Percentiles rank a stretch among this genome's conserved stretches.
phyloP scores from a whole-genome alignment of 108 stramenopile genomes.

The Hondaea fermentalgiana region DNA sequence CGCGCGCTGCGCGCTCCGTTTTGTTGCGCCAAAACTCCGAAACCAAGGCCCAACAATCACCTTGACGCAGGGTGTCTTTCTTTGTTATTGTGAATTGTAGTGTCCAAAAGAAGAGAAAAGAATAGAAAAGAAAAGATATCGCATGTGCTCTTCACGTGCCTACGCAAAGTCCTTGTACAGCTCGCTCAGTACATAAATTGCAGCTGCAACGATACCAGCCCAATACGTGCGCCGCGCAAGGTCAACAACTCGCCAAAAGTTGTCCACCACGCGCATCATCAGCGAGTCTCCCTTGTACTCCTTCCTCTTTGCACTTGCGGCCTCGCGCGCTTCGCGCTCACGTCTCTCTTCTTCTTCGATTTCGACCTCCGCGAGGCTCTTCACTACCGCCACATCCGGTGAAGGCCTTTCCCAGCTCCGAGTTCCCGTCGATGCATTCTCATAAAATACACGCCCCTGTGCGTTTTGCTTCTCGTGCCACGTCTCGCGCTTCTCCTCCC shows the following conservation, averaged over 20 bases:
- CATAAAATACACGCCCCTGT: neutral
- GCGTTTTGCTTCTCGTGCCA: neutral
- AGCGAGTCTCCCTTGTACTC: neutral
- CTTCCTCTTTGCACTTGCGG: neutral
- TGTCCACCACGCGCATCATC: neutral
- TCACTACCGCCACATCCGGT: neutral
- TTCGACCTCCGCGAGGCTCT: conserved; percentile 9
- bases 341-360: neutral
- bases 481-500: neutral
- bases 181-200: neutral
- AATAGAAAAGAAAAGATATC: too few species aligned
- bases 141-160: neutral
- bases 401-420: neutral
- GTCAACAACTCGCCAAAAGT: neutral
- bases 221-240: neutral
- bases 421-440: neutral
- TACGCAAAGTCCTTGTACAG: neutral
- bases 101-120: too few species aligned
- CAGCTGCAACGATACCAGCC: neutral
- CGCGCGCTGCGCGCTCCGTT: too few species aligned
- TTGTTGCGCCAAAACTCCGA: too few species aligned
- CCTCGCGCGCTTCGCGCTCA: neutral
- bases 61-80: too few species aligned
- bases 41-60: too few species aligned
- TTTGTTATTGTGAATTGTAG: too few species aligned